These are phyloP conservation scores for Xylariaceae sp. DNA, from an alignment of 2,329 filamentous ascomycete species.

Conservation along the genomic window DNA sequence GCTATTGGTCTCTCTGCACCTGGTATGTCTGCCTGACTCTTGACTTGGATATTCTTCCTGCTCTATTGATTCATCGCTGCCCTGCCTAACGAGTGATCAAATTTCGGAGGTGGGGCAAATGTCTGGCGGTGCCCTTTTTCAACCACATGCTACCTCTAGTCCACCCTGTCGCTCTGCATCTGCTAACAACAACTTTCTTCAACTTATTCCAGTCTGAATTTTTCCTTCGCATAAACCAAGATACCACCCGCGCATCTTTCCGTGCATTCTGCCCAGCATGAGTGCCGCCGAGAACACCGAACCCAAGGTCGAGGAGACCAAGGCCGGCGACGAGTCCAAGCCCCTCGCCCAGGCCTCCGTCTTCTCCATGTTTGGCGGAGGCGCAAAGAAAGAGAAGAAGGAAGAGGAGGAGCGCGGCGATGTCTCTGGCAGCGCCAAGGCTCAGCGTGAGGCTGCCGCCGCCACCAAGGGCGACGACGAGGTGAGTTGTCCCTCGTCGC, in stretches of 20 bases:
- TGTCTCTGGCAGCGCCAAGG: conserved; percentile 84
- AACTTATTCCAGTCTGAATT: neutral
- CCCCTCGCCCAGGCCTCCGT: conserved; percentile 60
- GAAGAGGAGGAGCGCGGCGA: conserved; percentile 79
- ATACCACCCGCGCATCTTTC: neutral
- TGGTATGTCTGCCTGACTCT: conserved; percentile 14
- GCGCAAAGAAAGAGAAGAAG: conserved; percentile 96
- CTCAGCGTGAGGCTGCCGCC: conserved; percentile 60
- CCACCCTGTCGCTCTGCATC: neutral
- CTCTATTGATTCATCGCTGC: neutral
- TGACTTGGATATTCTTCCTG: neutral
- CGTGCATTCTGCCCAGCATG: conserved; percentile 28
- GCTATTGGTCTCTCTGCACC: conserved; percentile 3
- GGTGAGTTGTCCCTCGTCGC: conserved; percentile 34
- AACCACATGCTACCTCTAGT: neutral
- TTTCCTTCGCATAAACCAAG: neutral
- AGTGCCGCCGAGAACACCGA: conserved; percentile 47
- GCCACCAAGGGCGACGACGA: conserved; percentile 52
- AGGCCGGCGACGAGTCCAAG: conserved; percentile 35
- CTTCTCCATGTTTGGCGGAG: conserved; percentile 98
- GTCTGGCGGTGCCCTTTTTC: neutral
- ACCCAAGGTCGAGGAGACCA: conserved; percentile 51
- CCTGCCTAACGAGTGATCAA: conserved; percentile 7
- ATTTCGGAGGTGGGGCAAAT: neutral
- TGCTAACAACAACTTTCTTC: neutral